Conservation (phyloP, 1,139 yeast genomes). For the Candida dubliniensis region DNA sequence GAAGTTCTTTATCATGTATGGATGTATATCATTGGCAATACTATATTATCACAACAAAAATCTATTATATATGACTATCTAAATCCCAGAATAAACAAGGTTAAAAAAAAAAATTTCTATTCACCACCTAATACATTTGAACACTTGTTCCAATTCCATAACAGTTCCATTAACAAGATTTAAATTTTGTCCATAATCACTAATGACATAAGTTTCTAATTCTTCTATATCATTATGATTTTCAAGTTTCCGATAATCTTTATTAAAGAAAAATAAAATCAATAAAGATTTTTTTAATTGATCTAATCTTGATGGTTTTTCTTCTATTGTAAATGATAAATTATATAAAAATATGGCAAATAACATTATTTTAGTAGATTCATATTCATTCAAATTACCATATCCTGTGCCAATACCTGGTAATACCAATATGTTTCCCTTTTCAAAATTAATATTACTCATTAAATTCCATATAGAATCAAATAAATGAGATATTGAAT, state of each 20-base stretch:
- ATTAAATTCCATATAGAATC: constrained; percentile 26
- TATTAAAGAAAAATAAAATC: constrained; percentile 21
- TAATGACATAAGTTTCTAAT: constrained; percentile 12
- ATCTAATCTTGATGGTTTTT: constrained; percentile 4
- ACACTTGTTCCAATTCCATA: constrained; percentile 17
- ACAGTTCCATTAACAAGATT: constrained; percentile 5
- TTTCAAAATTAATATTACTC: constrained; percentile 3
- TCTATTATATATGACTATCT: too few species aligned
- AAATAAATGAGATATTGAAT: constrained; percentile 12
- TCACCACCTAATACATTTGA: constrained; percentile 14
- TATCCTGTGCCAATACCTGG: constrained; percentile 33
- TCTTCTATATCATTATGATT: constrained; percentile 14
- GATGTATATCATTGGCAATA: too few species aligned
- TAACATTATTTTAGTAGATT: constrained; percentile 21
- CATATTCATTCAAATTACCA: constrained; percentile 21
- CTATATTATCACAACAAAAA: too few species aligned
- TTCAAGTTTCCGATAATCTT: constrained; percentile 20
- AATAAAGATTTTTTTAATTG: constrained; percentile 18
- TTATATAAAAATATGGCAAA: constrained; percentile 21
- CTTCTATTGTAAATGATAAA: constrained; percentile 12
- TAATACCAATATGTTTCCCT: constrained; percentile 18
- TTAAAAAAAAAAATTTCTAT: too few species aligned
- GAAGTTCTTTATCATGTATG: too few species aligned
- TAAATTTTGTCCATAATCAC: constrained; percentile 13
- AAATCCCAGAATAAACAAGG: too few species aligned